Evolutionary conservation across 2,329 filamentous ascomycete genomes (phyloP).

Genomic region (Zopfia rhizophila): DNA sequence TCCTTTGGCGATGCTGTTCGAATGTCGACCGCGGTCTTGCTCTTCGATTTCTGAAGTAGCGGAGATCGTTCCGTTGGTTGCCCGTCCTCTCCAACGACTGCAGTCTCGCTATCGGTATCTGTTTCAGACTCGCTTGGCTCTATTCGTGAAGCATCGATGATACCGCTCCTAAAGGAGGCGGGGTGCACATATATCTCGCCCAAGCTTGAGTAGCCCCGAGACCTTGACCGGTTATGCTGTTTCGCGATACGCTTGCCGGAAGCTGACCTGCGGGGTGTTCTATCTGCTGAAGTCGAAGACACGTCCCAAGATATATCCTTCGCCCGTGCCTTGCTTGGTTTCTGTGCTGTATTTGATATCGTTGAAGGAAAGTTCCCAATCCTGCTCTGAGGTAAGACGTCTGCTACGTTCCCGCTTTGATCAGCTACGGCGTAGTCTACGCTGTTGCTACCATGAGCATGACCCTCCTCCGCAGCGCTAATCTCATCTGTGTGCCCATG

Average conservation of each 20-base stretch:
- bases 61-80: conserved; percentile 52
- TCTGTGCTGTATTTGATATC: conserved; percentile 29
- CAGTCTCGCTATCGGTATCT: conserved; percentile 66
- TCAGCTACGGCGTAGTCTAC: conserved; percentile 61
- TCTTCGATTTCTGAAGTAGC: conserved; percentile 48
- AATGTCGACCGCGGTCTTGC: conserved; percentile 26
- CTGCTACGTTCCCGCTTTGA: conserved; percentile 67
- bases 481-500: conserved; percentile 58
- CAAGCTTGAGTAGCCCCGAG: conserved; percentile 64
- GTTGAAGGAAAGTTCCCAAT: conserved; percentile 62
- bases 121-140: conserved; percentile 66
- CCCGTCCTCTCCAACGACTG: conserved; percentile 56
- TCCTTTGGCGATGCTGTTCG: conserved; percentile 36
- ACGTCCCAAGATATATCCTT: conserved; percentile 26
- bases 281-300: conserved; percentile 15
- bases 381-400: conserved; percentile 71
- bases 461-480: conserved; percentile 63
- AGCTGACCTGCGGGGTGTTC: conserved; percentile 34
- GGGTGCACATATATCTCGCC: conserved; percentile 85
- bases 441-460: conserved; percentile 58
- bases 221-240: conserved; percentile 70
- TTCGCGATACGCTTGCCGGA: conserved; percentile 54
- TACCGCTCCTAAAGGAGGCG: conserved; percentile 88
- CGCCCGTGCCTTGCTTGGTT: conserved; percentile 22
- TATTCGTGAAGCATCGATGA: conserved; percentile 82